Evolutionary conservation across 495 filamentous ascomycete species (phyloP).

Genomic region (Penicillium fimorum): DNA sequence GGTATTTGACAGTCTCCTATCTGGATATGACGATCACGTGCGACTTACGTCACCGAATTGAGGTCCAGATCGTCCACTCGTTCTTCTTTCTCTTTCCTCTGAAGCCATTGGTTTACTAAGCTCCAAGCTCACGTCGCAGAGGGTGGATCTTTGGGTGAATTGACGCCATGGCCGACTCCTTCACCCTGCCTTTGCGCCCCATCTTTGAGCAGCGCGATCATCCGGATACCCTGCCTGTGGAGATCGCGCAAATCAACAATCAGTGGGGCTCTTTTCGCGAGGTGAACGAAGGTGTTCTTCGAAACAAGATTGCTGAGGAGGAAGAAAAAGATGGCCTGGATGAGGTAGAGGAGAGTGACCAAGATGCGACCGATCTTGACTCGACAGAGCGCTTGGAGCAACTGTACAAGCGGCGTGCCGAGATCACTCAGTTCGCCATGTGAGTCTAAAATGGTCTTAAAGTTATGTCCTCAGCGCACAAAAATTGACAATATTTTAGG

Average conservation of each 20-base stretch:
- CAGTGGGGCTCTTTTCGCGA: slow-evolving; percentile 73
- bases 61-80: neutral
- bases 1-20: too few species aligned
- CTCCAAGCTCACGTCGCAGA: neutral
- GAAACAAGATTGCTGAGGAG: slow-evolving; percentile 56
- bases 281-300: slow-evolving; percentile 61
- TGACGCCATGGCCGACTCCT: slow-evolving; percentile 41
- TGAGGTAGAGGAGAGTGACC: slow-evolving; percentile 33
- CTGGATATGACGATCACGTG: slow-evolving; percentile 4
- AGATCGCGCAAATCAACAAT: slow-evolving; percentile 71
- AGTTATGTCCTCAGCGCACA: neutral
- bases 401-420: slow-evolving; percentile 44
- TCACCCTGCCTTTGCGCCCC: slow-evolving; percentile 64
- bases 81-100: neutral
- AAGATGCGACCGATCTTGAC: slow-evolving; percentile 32
- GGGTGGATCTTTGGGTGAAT: neutral
- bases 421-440: slow-evolving; percentile 47
- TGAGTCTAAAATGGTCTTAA: slow-evolving; percentile 22
- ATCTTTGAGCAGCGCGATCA: slow-evolving; percentile 52
- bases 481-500: slow-evolving; percentile 33
- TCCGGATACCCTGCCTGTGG: slow-evolving; percentile 62
- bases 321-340: slow-evolving; percentile 41
- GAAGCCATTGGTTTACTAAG: neutral
- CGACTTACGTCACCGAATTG: slow-evolving; percentile 7
- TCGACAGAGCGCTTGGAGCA: slow-evolving; percentile 41